Evolutionary conservation across 495 filamentous ascomycete species (phyloP).

Genomic region (Penicillium desertorum): DNA sequence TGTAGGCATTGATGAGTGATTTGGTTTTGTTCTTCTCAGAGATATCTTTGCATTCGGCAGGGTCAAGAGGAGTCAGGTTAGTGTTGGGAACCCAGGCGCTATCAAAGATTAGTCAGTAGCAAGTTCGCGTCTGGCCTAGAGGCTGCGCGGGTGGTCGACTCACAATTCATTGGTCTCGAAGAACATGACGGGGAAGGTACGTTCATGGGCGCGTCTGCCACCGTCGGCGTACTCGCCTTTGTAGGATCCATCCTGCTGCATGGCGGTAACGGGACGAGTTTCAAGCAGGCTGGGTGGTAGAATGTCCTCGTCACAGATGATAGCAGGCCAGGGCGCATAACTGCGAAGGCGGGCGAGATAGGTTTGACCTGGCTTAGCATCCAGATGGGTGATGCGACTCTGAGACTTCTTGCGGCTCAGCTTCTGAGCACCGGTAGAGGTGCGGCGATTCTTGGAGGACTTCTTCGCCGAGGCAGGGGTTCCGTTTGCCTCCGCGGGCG

Average conservation of each 20-base stretch:
- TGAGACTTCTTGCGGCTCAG: slow-evolving; percentile 81
- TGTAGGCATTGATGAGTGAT: slow-evolving; percentile 67
- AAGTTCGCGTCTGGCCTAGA: not conserved
- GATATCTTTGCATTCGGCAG: slow-evolving; percentile 61
- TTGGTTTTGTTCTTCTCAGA: slow-evolving; percentile 73
- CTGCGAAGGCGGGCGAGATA: slow-evolving; percentile 87
- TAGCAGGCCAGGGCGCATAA: slow-evolving; percentile 84
- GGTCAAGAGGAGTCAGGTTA: slow-evolving; percentile 69
- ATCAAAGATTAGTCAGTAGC: slow-evolving; percentile 18
- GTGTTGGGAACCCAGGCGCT: slow-evolving; percentile 86
- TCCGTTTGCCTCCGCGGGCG: slow-evolving; percentile 43
- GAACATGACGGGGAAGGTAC: slow-evolving; percentile 93
- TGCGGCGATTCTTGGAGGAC: slow-evolving; percentile 60
- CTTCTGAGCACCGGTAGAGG: slow-evolving; percentile 66
- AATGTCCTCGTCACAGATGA: slow-evolving; percentile 91
- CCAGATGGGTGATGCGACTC: slow-evolving; percentile 64
- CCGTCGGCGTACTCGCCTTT: slow-evolving; percentile 79
- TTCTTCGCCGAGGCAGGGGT: slow-evolving; percentile 50
- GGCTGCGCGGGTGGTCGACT: slow-evolving; percentile 37
- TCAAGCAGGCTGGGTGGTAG: slow-evolving; percentile 69
- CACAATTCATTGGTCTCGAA: slow-evolving; percentile 93
- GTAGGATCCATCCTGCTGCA: slow-evolving; percentile 75
- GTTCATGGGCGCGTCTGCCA: slow-evolving; percentile 75
- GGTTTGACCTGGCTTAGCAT: slow-evolving; percentile 82
- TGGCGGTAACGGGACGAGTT: slow-evolving; percentile 76